phyloP scores from a whole-genome alignment of 2,329 filamentous ascomycete genomes.

The Elsinoe ampelina region DNA sequence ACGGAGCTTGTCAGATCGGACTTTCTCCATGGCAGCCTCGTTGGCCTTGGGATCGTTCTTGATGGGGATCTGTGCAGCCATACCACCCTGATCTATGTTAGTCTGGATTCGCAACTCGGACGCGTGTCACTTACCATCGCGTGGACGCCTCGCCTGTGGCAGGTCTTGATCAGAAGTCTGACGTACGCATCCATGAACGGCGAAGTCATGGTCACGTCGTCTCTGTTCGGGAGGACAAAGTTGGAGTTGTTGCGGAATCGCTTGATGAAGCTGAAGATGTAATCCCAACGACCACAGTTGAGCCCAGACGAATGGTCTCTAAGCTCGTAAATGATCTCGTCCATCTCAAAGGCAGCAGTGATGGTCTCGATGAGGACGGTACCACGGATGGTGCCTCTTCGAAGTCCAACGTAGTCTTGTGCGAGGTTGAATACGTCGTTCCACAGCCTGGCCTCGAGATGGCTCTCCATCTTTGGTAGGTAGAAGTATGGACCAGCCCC shows the following conservation, averaged over 20 bases:
- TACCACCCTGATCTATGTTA: slow-evolving; percentile 51
- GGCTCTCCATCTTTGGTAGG: slow-evolving; percentile 95
- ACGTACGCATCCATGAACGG: slow-evolving; percentile 98
- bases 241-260: slow-evolving; percentile 92
- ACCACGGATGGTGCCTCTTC: slow-evolving; percentile 81
- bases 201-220: slow-evolving; percentile 89
- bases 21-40: slow-evolving; percentile 85
- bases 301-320: slow-evolving; percentile 91
- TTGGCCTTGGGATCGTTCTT: slow-evolving; percentile 89
- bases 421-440: slow-evolving; percentile 95
- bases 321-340: slow-evolving; percentile 99
- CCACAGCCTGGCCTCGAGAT: slow-evolving; percentile 94
- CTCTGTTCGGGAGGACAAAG: slow-evolving; percentile 89
- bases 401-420: slow-evolving; percentile 86
- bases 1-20: slow-evolving; percentile 90
- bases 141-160: slow-evolving; percentile 92
- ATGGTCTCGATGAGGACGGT: slow-evolving; percentile 98
- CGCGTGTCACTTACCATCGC: slow-evolving; percentile 56
- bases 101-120: background rate
- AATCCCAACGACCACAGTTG: slow-evolving; percentile 98
- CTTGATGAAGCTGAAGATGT: slow-evolving; percentile 99
- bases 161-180: slow-evolving; percentile 95
- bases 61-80: slow-evolving; percentile 98
- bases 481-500: slow-evolving; percentile 95
- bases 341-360: slow-evolving; percentile 97